These are phyloP conservation scores for Wickerhamiella hasegawae DNA, from an alignment of 805 yeast genomes.

Conservation along the genomic window DNA sequence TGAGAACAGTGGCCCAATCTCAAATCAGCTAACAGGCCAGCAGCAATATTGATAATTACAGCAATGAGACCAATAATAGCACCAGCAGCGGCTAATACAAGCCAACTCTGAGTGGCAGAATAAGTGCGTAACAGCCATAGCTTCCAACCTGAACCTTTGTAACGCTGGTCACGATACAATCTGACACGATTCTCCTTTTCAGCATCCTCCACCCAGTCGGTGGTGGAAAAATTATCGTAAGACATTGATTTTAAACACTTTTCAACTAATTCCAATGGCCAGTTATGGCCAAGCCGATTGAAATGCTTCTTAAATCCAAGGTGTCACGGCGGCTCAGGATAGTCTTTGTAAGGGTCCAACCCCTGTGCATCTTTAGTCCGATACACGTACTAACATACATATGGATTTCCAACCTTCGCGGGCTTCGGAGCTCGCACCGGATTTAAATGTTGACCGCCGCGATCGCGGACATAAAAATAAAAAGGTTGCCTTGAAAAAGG, in stretches of 20 bases:
- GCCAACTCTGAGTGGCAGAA: slow-evolving; percentile 40
- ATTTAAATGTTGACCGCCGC: slow-evolving; percentile 20
- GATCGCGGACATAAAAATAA: slow-evolving; percentile 23
- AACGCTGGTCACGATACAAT: slow-evolving; percentile 9
- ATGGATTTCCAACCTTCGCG: slow-evolving; percentile 5
- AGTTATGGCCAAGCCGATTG: no score
- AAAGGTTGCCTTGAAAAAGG: slow-evolving; percentile 45
- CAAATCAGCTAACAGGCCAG: slow-evolving; percentile 73
- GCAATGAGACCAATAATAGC: slow-evolving; percentile 68
- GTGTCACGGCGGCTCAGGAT: no score
- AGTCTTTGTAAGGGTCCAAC: no score
- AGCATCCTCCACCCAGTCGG: slow-evolving; percentile 48
- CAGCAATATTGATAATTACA: slow-evolving; percentile 60
- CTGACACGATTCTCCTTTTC: slow-evolving; percentile 18
- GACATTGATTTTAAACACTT: no score
- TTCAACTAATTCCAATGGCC: no score
- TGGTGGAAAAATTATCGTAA: slow-evolving; percentile 23
- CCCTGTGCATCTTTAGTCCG: neutral
- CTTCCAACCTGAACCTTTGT: slow-evolving; percentile 5
- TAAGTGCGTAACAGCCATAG: slow-evolving; percentile 9
- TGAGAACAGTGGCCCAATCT: slow-evolving; percentile 63
- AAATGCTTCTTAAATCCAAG: no score
- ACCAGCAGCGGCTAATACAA: slow-evolving; percentile 64
- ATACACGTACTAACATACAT: neutral
- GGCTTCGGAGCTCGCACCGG: slow-evolving; percentile 24